Percentiles rank a stretch among this genome's conserved stretches.
Evolutionary conservation across 2,329 filamentous ascomycete species (phyloP).

Genomic region (Sarocladiaceae sp.): DNA sequence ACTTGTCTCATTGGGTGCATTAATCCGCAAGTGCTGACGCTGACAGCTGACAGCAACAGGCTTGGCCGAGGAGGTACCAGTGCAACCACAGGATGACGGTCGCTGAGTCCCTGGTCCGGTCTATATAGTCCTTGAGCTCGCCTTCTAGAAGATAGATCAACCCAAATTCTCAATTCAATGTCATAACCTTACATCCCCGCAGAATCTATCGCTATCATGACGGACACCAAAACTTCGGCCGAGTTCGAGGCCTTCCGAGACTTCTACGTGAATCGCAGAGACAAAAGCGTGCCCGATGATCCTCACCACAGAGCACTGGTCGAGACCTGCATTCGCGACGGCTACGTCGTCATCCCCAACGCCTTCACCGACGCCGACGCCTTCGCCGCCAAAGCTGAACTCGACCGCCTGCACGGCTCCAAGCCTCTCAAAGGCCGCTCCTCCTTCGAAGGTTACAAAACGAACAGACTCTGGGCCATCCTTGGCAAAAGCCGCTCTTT

Average conservation of each 20-base stretch:
- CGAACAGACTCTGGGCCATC: slow-evolving; percentile 4
- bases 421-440: neutral
- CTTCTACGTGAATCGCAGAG: neutral
- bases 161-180: too few relatives aligned
- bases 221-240: neutral
- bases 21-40: too few relatives aligned
- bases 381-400: neutral
- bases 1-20: too few relatives aligned
- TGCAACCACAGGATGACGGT: too few relatives aligned
- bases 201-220: neutral
- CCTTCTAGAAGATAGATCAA: too few relatives aligned
- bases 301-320: slow-evolving; percentile 1
- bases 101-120: too few relatives aligned
- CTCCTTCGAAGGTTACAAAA: slow-evolving; percentile 3
- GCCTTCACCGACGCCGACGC: neutral
- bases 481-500: slow-evolving; percentile 5
- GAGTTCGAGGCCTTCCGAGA: neutral
- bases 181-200: too few relatives aligned
- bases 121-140: too few relatives aligned
- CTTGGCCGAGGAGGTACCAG: too few relatives aligned
- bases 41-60: too few relatives aligned
- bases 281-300: neutral
- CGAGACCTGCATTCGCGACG: slow-evolving; percentile 1
- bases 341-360: slow-evolving; percentile 3
- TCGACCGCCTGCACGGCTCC: neutral